A percentile compares a stretch with the other conserved stretches of the same genome.
These are phyloP conservation scores for Monosporozyma aerobia DNA, from an alignment of 805 yeast genomes.

Conservation along the genomic window DNA sequence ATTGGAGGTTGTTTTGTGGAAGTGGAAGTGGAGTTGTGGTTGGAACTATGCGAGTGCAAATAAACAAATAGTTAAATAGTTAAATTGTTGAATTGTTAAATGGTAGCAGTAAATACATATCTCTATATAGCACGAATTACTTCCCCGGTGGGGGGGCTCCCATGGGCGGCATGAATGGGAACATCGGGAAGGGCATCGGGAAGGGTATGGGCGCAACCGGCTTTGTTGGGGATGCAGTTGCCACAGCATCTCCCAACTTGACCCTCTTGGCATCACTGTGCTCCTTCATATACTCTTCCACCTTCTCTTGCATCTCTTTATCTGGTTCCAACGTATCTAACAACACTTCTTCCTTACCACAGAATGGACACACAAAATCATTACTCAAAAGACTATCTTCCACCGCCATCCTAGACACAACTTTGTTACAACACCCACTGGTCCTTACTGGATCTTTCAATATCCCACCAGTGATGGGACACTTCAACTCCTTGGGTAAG, in stretches of 20 bases:
- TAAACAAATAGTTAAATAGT: too few relatives aligned
- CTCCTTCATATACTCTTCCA: constrained; percentile 41
- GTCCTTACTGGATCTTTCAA: constrained; percentile 68
- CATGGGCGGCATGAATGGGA: constrained; percentile 21
- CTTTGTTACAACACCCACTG: constrained; percentile 60
- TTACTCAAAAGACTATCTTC: constrained; percentile 63
- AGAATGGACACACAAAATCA: constrained; percentile 87
- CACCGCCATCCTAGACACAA: constrained; percentile 51
- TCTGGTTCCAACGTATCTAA: constrained; percentile 64
- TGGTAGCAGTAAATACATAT: too few relatives aligned
- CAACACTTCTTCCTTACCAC: constrained; percentile 62
- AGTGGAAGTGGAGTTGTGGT: too few relatives aligned
- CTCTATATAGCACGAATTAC: too few relatives aligned
- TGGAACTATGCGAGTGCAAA: too few relatives aligned
- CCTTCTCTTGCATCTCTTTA: constrained; percentile 45
- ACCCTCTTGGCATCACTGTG: constrained; percentile 11
- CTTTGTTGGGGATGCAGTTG: constrained; percentile 13
- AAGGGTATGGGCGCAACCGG: constrained; percentile 5
- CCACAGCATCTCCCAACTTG: constrained; percentile 1
- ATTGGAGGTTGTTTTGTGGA: too few relatives aligned
- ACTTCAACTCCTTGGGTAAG: constrained; percentile 50
- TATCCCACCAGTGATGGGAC: constrained; percentile 61
- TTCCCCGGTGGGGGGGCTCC: too few relatives aligned
- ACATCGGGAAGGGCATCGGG: constrained; percentile 22
- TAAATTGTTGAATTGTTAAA: too few relatives aligned